A percentile compares a stretch with the other conserved stretches of the same genome.
phyloP scores from a whole-genome alignment of 1,284 basidiomycete genomes.

The Cryptococcus sp. region DNA sequence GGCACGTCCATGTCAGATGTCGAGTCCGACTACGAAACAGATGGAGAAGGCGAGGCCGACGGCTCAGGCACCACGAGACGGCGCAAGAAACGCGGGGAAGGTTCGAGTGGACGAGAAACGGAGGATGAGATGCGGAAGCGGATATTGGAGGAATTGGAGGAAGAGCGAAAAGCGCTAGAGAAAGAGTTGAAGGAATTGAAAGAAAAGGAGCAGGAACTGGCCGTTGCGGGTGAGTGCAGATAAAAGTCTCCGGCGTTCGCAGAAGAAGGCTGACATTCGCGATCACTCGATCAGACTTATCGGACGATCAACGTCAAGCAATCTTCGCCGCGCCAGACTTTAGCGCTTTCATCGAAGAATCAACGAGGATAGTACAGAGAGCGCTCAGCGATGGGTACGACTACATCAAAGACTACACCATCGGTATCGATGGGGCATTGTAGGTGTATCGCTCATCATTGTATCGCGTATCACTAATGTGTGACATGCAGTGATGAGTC shows the following conservation, averaged over 20 bases:
- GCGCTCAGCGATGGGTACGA: constrained; percentile 97
- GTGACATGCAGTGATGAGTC: constrained; percentile 69
- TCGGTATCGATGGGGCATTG: constrained; percentile 74
- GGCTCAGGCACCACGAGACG: constrained; percentile 16
- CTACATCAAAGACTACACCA: constrained; percentile 92
- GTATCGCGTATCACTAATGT: constrained; percentile 2
- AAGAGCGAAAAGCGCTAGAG: constrained; percentile 68
- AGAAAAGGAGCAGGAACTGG: constrained; percentile 70
- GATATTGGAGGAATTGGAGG: constrained; percentile 59
- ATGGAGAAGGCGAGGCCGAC: constrained; percentile 57
- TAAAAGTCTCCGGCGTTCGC: too few species aligned
- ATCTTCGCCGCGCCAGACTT: constrained; percentile 87
- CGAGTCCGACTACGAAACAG: constrained; percentile 24
- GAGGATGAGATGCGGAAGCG: constrained; percentile 75
- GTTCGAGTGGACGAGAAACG: constrained; percentile 54
- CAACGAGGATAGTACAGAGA: constrained; percentile 91
- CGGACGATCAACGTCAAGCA: constrained; percentile 76
- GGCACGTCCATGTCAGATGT: constrained; percentile 33
- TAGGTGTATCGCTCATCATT: constrained; percentile 51
- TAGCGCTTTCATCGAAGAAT: constrained; percentile 87
- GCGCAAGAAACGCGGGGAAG: constrained; percentile 10
- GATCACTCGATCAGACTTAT: constrained; percentile 63
- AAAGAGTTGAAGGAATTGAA: constrained; percentile 79
- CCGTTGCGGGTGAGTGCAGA: constrained; percentile 37
- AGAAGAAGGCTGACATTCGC: constrained; percentile 3